These are phyloP conservation scores for Leccinum ochraceum DNA, from an alignment of 768 basidiomycete genomes.

Conservation along the genomic window DNA sequence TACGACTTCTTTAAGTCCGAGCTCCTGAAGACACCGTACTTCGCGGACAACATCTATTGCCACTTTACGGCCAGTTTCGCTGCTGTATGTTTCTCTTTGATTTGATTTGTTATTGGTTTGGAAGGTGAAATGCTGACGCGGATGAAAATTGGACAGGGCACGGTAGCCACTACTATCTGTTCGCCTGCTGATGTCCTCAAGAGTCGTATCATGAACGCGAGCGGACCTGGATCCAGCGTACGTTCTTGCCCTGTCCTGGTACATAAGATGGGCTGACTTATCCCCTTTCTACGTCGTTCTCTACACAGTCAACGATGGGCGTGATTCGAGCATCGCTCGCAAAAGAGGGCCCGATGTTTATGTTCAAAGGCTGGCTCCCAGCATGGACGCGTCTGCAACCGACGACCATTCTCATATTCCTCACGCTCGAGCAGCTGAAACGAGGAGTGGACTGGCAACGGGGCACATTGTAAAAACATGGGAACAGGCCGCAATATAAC, in stretches of 20 bases:
- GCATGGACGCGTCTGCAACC: constrained; percentile 86
- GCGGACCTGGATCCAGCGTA: constrained; percentile 76
- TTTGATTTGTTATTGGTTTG: not conserved
- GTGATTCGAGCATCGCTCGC: constrained; percentile 69
- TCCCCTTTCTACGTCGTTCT: not conserved
- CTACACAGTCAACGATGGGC: constrained; percentile 61
- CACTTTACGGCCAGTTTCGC: constrained; percentile 89
- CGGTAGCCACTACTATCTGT: constrained; percentile 87
- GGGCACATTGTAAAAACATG: constrained; percentile 21
- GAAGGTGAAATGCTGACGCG: not conserved
- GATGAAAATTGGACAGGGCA: constrained; percentile 51
- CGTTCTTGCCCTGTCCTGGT: constrained; percentile 26
- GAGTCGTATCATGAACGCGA: constrained; percentile 89
- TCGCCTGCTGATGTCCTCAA: constrained; percentile 88
- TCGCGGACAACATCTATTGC: constrained; percentile 78
- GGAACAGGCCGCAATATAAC: not conserved
- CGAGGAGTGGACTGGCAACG: constrained; percentile 65
- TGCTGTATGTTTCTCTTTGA: constrained; percentile 51
- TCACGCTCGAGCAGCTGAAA: constrained; percentile 82
- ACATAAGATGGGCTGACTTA: not conserved
- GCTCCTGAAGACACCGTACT: constrained; percentile 66
- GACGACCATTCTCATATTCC: constrained; percentile 85
- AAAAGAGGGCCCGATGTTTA: constrained; percentile 82
- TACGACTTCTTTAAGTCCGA: constrained; percentile 94
- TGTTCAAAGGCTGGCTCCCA: constrained; percentile 92